Percentiles rank a stretch among this genome's conserved stretches.
Evolutionary conservation across 371 early-diverging fungal species (phyloP).

Genomic region (Parasitella parasitica): DNA sequence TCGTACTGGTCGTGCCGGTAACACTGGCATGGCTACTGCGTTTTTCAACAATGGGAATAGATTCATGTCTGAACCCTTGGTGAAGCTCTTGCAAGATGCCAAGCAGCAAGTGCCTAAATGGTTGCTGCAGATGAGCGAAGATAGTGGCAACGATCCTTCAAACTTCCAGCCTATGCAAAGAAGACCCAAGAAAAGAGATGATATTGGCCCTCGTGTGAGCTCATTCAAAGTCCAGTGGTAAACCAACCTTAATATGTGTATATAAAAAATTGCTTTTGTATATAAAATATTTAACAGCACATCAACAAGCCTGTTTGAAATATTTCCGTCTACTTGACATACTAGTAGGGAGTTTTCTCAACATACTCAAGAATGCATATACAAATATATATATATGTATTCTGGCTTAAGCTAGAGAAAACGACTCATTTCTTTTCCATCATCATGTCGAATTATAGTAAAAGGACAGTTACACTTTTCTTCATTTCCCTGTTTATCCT

Average conservation of each 20-base stretch:
- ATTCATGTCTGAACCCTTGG: constrained; percentile 67
- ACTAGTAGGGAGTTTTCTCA: not conserved
- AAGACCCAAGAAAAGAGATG: constrained; percentile 5
- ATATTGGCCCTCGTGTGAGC: constrained; percentile 21
- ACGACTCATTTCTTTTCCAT: not conserved
- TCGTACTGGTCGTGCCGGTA: constrained; percentile 94
- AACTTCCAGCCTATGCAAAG: not conserved
- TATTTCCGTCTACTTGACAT: not conserved
- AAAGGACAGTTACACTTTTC: not conserved
- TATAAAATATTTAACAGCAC: too few species aligned
- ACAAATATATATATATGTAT: not conserved
- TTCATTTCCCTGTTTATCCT: not conserved
- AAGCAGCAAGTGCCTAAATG: constrained; percentile 61
- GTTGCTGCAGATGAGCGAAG: constrained; percentile 46
- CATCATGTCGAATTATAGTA: not conserved
- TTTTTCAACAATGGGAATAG: constrained; percentile 94
- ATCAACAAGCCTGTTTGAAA: not conserved
- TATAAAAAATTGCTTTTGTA: not conserved
- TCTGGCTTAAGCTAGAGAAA: not conserved
- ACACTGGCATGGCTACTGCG: constrained; percentile 92
- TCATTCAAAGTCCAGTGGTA: constrained; percentile 1
- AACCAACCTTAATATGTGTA: not conserved
- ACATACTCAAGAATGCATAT: not conserved
- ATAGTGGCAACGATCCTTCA: not conserved
- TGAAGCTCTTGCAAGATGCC: constrained; percentile 77